These are phyloP conservation scores for Polychaeton citri DNA, from an alignment of 2,329 filamentous ascomycete genomes.

Conservation along the genomic window DNA sequence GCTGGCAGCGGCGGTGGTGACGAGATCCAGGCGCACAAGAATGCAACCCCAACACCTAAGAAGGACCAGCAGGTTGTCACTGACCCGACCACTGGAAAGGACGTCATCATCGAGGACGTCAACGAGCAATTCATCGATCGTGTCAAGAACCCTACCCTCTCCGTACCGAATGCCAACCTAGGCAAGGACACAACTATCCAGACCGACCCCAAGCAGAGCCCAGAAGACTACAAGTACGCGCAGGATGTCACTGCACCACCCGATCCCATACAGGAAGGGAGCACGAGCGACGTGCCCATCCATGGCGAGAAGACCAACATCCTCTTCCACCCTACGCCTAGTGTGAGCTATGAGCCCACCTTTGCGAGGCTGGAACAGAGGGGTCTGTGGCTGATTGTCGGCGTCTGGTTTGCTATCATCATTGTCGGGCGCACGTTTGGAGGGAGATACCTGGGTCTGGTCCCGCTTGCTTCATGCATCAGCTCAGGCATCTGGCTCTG, in stretches of 20 bases:
- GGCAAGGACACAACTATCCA: constrained; percentile 59
- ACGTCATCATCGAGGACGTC: constrained; percentile 77
- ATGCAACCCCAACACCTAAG: constrained; percentile 30
- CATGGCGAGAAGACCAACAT: constrained; percentile 95
- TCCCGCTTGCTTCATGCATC: constrained; percentile 60
- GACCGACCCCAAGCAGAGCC: constrained; percentile 56
- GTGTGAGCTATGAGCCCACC: constrained; percentile 80
- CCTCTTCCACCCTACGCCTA: constrained; percentile 86
- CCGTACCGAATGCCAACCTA: constrained; percentile 81
- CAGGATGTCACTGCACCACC: constrained; percentile 88
- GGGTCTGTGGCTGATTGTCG: constrained; percentile 55
- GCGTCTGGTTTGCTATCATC: constrained; percentile 60
- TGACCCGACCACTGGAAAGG: constrained; percentile 75
- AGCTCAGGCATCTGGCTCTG: constrained; percentile 73
- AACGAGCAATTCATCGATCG: constrained; percentile 55
- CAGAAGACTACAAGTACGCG: constrained; percentile 66
- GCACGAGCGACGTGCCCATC: constrained; percentile 87
- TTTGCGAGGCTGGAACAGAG: constrained; percentile 62
- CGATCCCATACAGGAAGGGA: constrained; percentile 66
- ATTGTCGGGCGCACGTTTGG: constrained; percentile 70
- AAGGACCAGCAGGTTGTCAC: constrained; percentile 50
- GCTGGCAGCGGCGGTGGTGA: constrained; percentile 13
- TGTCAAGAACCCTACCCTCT: constrained; percentile 62
- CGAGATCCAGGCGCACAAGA: constrained; percentile 34
- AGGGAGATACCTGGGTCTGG: constrained; percentile 59